Conservation (phyloP, 73 alveolate species). For the Paramecium tetraurelia region DNA sequence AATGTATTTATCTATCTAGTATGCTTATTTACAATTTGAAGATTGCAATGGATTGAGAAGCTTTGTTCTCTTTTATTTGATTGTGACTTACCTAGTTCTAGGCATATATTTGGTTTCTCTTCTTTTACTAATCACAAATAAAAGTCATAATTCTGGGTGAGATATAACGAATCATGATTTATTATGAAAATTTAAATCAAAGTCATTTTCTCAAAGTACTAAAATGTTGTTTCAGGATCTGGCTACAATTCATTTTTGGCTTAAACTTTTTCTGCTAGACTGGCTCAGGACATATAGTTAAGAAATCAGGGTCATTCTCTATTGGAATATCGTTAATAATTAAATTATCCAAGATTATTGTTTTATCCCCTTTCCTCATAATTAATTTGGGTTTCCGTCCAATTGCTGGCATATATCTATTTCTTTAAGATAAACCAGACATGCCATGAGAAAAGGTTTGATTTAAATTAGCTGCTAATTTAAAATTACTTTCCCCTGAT, state of each 20-base stretch:
- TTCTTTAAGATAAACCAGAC: background rate
- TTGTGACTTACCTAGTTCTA: background rate
- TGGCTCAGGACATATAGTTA: conserved; percentile 3
- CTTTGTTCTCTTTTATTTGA: background rate
- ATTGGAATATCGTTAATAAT: background rate
- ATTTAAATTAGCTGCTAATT: background rate
- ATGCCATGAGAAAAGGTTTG: background rate
- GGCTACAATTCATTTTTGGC: background rate
- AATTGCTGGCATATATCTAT: conserved; percentile 16
- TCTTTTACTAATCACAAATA: background rate
- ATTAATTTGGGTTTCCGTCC: conserved; percentile 44
- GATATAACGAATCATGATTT: background rate
- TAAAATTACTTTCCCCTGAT: conserved; percentile 10
- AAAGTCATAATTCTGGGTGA: background rate
- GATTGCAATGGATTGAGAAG: background rate
- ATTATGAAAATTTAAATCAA: background rate
- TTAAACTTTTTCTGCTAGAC: background rate
- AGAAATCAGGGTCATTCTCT: conserved; percentile 34
- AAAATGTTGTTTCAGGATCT: background rate
- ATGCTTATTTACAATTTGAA: conserved; percentile 27
- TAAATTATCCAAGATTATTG: background rate
- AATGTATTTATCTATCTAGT: background rate
- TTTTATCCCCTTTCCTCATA: background rate
- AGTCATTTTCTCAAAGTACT: background rate
- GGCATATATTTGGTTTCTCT: background rate